These are phyloP conservation scores for Podospora sp. DNA, from an alignment of 495 filamentous ascomycete species.

Conservation along the genomic window DNA sequence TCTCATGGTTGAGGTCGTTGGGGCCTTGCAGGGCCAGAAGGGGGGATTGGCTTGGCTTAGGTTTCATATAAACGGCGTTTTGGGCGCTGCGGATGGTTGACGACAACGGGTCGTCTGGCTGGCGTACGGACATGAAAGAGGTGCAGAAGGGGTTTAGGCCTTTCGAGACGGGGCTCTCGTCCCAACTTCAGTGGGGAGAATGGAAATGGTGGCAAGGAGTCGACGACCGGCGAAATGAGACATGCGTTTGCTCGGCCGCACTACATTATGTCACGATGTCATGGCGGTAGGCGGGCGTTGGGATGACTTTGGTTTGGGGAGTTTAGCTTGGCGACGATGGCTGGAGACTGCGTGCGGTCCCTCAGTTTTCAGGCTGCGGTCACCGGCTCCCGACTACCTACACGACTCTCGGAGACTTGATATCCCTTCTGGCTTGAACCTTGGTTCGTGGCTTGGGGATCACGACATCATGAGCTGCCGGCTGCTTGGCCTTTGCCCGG, in stretches of 20 bases:
- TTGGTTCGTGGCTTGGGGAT: neutral
- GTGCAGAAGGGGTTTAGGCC: neutral
- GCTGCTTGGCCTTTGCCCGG: constrained; percentile 30
- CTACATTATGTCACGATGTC: constrained; percentile 1
- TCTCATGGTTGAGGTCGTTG: neutral
- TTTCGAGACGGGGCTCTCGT: neutral
- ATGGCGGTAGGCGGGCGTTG: constrained; percentile 5
- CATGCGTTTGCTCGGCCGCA: neutral
- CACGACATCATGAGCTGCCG: neutral
- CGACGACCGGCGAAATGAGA: neutral
- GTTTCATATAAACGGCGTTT: constrained; percentile 24
- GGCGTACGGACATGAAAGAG: constrained; percentile 10
- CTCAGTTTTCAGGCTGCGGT: neutral
- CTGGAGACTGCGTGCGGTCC: neutral
- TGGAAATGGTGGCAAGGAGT: neutral
- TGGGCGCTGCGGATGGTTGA: constrained; percentile 1
- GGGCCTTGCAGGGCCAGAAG: constrained; percentile 2
- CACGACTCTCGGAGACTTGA: neutral
- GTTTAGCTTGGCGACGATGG: constrained; percentile 1
- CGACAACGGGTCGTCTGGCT: constrained; percentile 12
- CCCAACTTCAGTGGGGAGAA: neutral
- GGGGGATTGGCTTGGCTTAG: constrained; percentile 4
- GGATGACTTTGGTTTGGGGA: neutral
- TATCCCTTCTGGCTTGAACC: neutral
- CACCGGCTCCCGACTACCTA: neutral